These are phyloP conservation scores for Cystobasidiaceae sp. DNA, from an alignment of 1,284 basidiomycete species.

Conservation along the genomic window DNA sequence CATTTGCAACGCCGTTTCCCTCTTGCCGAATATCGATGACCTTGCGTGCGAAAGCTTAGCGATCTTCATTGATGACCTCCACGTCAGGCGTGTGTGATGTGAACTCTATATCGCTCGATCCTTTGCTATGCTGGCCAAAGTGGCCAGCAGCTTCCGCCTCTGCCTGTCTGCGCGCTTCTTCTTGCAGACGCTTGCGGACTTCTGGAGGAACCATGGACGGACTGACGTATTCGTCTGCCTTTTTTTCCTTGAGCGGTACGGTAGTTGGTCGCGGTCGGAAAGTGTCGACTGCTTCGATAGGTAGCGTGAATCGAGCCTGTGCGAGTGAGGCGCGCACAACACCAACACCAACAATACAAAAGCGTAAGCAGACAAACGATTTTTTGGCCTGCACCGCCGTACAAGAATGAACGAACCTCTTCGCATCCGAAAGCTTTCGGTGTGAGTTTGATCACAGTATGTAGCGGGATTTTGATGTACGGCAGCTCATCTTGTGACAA, in stretches of 20 bases:
- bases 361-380: too few relatives aligned
- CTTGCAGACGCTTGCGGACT: neutral
- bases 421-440: conserved; percentile 98
- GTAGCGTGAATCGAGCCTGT: conserved; percentile 64
- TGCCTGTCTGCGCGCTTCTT: neutral
- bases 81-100: neutral
- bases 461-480: conserved; percentile 75
- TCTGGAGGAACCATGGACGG: conserved; percentile 26
- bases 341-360: too few relatives aligned
- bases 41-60: too few relatives aligned
- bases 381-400: too few relatives aligned
- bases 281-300: conserved; percentile 86
- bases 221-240: conserved; percentile 20
- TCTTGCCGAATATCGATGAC: too few relatives aligned
- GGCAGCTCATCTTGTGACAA: conserved; percentile 88
- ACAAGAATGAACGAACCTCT: conserved; percentile 76
- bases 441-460: conserved; percentile 95
- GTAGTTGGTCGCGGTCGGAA: conserved; percentile 20
- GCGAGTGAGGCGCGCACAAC: too few relatives aligned
- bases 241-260: neutral
- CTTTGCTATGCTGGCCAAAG: too few relatives aligned
- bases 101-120: neutral
- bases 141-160: neutral
- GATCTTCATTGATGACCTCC: neutral
- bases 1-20: too few relatives aligned